Evolutionary conservation across 352 stramenopile species (phyloP).

Genomic region (Pythium vanterpoolii): DNA sequence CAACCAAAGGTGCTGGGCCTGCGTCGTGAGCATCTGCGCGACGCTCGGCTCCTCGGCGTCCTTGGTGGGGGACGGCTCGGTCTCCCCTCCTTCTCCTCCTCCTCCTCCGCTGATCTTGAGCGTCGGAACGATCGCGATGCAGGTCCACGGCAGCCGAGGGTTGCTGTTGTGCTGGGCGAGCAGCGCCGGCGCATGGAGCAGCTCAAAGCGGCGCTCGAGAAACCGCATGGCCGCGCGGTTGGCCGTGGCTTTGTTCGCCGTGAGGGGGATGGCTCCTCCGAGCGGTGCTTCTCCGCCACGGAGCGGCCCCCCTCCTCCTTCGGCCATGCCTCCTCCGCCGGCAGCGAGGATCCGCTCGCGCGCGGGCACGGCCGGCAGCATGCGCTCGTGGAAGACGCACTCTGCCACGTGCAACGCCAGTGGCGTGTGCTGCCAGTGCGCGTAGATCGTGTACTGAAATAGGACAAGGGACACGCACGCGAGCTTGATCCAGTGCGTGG

Average conservation of each 20-base stretch:
- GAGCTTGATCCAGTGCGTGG: constrained; percentile 64
- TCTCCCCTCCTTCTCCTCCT: background rate
- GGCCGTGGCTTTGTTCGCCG: background rate
- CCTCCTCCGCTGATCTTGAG: constrained; percentile 10
- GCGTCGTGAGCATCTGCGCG: constrained; percentile 14
- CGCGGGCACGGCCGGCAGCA: constrained; percentile 29
- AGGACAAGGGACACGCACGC: constrained; percentile 44
- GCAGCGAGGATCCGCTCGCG: constrained; percentile 26
- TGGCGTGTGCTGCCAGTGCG: constrained; percentile 42
- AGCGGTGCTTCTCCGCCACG: background rate
- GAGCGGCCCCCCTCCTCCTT: background rate
- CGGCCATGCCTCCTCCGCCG: constrained; percentile 19
- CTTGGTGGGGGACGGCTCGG: background rate
- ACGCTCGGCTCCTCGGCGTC: constrained; percentile 18
- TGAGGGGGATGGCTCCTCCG: background rate
- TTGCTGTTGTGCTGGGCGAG: constrained; percentile 31
- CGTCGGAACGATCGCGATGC: constrained; percentile 49
- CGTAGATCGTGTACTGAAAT: constrained; percentile 44
- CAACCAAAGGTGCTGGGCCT: constrained; percentile 45
- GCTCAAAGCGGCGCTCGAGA: constrained; percentile 64
- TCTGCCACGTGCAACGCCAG: constrained; percentile 61
- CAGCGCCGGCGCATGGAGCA: constrained; percentile 32
- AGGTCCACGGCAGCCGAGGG: constrained; percentile 52
- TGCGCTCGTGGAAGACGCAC: constrained; percentile 56
- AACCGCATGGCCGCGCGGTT: constrained; percentile 35